Base-by-base conservation (phyloP, 225 moss, liverwort and hornwort genomes). In the Asterella californica region DNA sequence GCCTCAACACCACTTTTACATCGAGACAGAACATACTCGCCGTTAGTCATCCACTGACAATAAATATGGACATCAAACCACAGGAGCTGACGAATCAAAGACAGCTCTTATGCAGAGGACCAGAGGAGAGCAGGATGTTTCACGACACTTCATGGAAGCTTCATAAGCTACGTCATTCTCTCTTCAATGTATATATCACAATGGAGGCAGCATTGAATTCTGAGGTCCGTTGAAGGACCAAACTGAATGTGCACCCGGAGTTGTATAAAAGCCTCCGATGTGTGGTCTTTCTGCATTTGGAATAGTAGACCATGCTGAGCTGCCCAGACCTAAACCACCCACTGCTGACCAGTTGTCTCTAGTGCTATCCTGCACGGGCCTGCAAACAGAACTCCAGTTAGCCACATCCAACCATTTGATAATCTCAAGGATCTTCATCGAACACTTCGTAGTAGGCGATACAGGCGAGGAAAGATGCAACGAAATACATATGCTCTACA, bases 171-270 rank as follows among this genome's bases (percentile, higher is more conserved):
- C 78, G 36, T 82, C 81, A 76, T 81, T 83, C 76, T 81, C 79
- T 79, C 67, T 83, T 78, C 77, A 78, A 83, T 76, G 79, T 83
- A 79, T 75, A 83, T 76, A 79, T 85, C 83, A 83, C 72, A 72
- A 79, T 25, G 37, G 79, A 84, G 79, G 79, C 49, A 79, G 76
- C 83, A 86, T 74, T 69, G 84, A 33, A 81, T 78, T 84, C 49
- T 82, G 81, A 67, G 82, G 82, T 79, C 78, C 86, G 79, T 88
- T 81, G 81, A 86, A 84, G 75, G 93, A 93, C 93, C 93, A 93
- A 80, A 91, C 79, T 75, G 92, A 91, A 52, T 91, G 93, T 79
- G 89, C 88, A 86, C 90, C 88, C 78, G 92, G 90, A 78, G 89
- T 89, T 18, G 91, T 76, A 82, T 93, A 93, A 84, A 90, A 88